A percentile compares a stretch with the other conserved stretches of the same genome.
These are phyloP conservation scores for Delonix regia DNA, from an alignment of 306 rosid species.

Conservation along the genomic window DNA sequence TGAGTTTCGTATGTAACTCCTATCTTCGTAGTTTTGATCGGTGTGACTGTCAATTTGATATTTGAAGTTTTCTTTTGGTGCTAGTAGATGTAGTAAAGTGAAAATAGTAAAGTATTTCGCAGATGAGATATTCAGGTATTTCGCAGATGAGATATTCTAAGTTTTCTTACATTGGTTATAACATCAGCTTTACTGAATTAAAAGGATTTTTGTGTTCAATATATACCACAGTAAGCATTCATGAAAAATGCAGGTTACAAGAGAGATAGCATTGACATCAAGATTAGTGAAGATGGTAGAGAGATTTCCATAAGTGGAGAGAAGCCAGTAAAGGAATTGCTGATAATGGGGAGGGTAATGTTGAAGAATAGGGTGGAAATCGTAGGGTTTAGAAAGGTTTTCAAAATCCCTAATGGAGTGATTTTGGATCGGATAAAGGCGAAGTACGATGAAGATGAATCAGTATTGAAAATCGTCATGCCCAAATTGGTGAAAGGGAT, in stretches of 20 bases:
- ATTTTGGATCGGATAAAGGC: conserved; percentile 70
- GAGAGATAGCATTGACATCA: conserved; percentile 55
- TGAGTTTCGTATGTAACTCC: neutral
- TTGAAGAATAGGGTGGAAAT: conserved; percentile 57
- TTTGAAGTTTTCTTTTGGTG: too few relatives aligned
- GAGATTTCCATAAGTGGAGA: conserved; percentile 56
- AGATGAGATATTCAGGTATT: neutral
- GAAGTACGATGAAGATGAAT: conserved; percentile 58
- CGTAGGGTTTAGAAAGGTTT: conserved; percentile 57
- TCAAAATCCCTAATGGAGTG: conserved; percentile 65
- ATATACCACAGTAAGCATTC: neutral
- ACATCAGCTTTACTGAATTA: too few relatives aligned
- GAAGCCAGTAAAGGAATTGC: conserved; percentile 65
- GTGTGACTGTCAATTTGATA: neutral
- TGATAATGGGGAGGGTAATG: conserved; percentile 62
- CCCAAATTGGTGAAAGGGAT: conserved; percentile 67
- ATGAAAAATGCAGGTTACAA: conserved; percentile 64
- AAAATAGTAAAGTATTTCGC: neutral
- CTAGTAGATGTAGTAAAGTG: neutral
- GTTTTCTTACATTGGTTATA: too few relatives aligned
- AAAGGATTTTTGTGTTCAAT: neutral
- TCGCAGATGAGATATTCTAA: neutral
- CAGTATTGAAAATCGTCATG: conserved; percentile 54
- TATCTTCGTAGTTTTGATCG: neutral
- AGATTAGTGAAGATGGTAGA: conserved; percentile 73